A percentile compares a stretch with the other conserved stretches of the same genome.
Conservation (phyloP, 441 rosid species). For the Flueggea neowawraea region DNA sequence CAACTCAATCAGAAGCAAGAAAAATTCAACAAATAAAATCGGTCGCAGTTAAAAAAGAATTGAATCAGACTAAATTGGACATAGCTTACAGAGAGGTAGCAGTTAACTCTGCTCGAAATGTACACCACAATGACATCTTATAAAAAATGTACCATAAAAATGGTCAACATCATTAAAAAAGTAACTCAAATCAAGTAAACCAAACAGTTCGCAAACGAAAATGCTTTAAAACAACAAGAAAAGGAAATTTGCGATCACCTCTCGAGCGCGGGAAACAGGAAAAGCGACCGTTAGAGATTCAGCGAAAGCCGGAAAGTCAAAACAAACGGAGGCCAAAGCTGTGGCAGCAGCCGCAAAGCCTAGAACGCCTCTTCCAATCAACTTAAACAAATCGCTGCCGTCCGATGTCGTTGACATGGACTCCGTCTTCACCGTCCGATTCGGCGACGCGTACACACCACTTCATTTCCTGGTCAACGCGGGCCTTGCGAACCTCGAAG, state of each 20-base stretch:
- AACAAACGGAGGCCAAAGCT: slow-evolving; percentile 42
- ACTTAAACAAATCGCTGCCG: slow-evolving; percentile 18
- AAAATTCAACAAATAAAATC: too few species aligned
- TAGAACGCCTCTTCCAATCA: slow-evolving; percentile 42
- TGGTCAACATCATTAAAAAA: too few species aligned
- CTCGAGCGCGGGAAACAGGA: slow-evolving; percentile 72
- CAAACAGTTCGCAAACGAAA: neutral
- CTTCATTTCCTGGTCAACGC: slow-evolving; percentile 20
- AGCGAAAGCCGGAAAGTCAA: slow-evolving; percentile 61
- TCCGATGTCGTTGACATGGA: slow-evolving; percentile 7
- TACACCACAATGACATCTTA: too few species aligned
- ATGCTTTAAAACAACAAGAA: neutral
- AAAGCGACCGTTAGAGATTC: slow-evolving; percentile 65
- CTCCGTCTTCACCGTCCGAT: slow-evolving; percentile 17
- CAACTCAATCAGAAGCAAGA: too few species aligned
- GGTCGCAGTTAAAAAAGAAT: too few species aligned
- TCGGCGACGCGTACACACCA: too few species aligned
- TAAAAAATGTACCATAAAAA: too few species aligned
- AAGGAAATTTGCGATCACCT: slow-evolving; percentile 38
- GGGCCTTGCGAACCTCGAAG: slow-evolving; percentile 13
- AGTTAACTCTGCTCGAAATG: too few species aligned
- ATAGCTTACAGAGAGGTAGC: too few species aligned
- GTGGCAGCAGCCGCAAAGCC: slow-evolving; percentile 55
- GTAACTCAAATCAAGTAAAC: too few species aligned
- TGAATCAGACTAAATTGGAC: too few species aligned